phyloP scores from a whole-genome alignment of 202 grass and related monocot genomes.

The Alloteropsis angusta region DNA sequence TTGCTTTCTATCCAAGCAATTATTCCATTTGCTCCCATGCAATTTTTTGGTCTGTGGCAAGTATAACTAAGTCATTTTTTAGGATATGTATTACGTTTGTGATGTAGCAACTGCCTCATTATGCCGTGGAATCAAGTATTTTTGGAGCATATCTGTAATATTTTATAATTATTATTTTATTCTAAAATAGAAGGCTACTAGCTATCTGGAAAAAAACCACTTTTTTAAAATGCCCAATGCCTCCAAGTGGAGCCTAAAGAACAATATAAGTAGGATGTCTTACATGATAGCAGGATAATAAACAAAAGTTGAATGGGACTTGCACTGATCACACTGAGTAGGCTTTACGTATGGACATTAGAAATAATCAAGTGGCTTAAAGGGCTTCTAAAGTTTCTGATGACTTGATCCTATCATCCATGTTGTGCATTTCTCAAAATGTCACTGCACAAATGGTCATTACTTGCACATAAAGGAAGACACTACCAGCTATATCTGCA shows the following conservation, averaged over 20 bases:
- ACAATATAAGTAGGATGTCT: background rate
- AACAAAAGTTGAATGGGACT: background rate
- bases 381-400: background rate
- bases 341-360: background rate
- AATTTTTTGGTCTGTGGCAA: conserved; percentile 17
- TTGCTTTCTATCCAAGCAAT: background rate
- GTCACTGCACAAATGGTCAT: background rate
- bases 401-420: background rate
- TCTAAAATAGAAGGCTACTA: background rate
- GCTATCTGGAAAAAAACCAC: background rate
- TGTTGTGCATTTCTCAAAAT: background rate
- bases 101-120: background rate
- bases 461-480: background rate
- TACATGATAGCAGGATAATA: background rate
- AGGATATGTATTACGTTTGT: background rate
- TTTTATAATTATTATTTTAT: conserved; percentile 1
- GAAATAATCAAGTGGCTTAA: background rate
- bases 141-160: conserved; percentile 2
- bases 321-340: background rate
- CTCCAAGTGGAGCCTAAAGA: background rate
- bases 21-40: conserved; percentile 1
- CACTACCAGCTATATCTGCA: background rate
- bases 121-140: background rate
- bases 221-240: background rate
- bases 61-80: background rate